Percentiles rank a stretch among this genome's conserved stretches.
Conservation (phyloP, 352 stramenopile species). For the Phytophthora megakarya region DNA sequence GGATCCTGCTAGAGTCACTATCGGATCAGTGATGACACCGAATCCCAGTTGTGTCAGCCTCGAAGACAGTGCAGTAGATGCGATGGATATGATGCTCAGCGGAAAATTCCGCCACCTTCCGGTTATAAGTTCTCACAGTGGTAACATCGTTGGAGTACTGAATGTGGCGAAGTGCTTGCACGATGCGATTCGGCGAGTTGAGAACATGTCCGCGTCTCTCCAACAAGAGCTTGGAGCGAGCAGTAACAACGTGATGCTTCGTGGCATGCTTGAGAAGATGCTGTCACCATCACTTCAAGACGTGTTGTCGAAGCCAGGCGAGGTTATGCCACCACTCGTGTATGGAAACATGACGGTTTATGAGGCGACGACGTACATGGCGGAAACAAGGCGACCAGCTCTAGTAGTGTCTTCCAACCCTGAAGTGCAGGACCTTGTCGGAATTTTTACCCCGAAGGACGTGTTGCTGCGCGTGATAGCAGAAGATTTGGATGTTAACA, state of each 20-base stretch:
- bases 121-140: slow-evolving; percentile 85
- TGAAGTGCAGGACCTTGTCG: slow-evolving; percentile 79
- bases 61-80: slow-evolving; percentile 83
- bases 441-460: slow-evolving; percentile 99
- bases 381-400: slow-evolving; percentile 74
- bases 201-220: slow-evolving; percentile 82
- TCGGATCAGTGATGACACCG: slow-evolving; percentile 85
- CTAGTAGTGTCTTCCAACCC: slow-evolving; percentile 72
- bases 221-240: slow-evolving; percentile 80
- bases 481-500: slow-evolving; percentile 85
- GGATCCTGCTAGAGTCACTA: slow-evolving; percentile 64
- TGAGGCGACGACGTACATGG: slow-evolving; percentile 80
- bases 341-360: slow-evolving; percentile 70
- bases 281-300: slow-evolving; percentile 82
- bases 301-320: slow-evolving; percentile 62
- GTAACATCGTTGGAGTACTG: slow-evolving; percentile 93
- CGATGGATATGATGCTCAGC: slow-evolving; percentile 86
- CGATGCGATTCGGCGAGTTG: slow-evolving; percentile 97
- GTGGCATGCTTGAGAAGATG: slow-evolving; percentile 89
- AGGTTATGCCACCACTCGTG: slow-evolving; percentile 78
- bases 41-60: slow-evolving; percentile 84
- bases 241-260: slow-evolving; percentile 61
- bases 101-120: slow-evolving; percentile 97
- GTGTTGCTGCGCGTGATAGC: slow-evolving; percentile 96
- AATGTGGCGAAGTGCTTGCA: slow-evolving; percentile 99